These are phyloP conservation scores for Xylaria hypoxylon DNA, from an alignment of 2,329 filamentous ascomycete species.

Conservation along the genomic window DNA sequence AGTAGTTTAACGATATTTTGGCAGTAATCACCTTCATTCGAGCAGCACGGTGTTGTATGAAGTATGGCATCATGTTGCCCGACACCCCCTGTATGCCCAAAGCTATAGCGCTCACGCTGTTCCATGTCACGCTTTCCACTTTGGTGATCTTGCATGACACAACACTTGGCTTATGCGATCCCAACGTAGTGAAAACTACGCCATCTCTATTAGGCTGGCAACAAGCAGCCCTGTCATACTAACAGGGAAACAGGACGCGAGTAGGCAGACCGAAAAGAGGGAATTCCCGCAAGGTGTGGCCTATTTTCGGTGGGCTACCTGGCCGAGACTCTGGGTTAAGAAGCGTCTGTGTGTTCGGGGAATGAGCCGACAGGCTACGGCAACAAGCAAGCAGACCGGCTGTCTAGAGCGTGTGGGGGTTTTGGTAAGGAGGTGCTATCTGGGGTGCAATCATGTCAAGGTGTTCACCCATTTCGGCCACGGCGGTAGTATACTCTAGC, in stretches of 20 bases:
- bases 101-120: neutral
- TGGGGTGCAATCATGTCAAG: constrained; percentile 17
- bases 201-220: neutral
- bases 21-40: constrained; percentile 12
- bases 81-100: constrained; percentile 1
- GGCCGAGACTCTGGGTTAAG: constrained; percentile 10
- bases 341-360: constrained; percentile 33
- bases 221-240: constrained; percentile 9
- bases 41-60: constrained; percentile 5
- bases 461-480: constrained; percentile 20
- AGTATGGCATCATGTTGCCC: constrained; percentile 4
- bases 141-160: constrained; percentile 12
- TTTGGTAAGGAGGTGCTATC: constrained; percentile 6
- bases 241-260: constrained; percentile 10
- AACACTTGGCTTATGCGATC: constrained; percentile 8
- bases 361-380: constrained; percentile 33
- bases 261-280: constrained; percentile 9
- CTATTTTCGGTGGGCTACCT: constrained; percentile 10
- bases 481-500: constrained; percentile 10
- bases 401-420: constrained; percentile 23
- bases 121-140: constrained; percentile 16
- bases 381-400: constrained; percentile 11
- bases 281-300: constrained; percentile 4
- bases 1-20: constrained; percentile 13
- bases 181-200: neutral